Base-by-base conservation (phyloP, 148 eudicot species). In the Euryodendron excelsum region DNA sequence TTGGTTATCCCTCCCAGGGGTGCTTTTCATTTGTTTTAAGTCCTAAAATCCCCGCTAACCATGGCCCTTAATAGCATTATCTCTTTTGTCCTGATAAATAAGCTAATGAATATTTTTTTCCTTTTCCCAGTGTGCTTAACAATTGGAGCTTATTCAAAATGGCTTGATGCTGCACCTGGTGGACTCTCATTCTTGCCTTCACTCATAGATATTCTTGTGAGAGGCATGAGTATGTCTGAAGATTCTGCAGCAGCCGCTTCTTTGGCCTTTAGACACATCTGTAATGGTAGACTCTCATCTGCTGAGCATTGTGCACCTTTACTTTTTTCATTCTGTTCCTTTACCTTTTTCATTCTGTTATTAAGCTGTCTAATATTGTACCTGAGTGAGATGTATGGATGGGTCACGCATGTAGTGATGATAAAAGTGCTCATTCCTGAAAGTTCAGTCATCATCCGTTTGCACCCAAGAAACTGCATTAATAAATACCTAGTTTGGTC, bases 241-340 rank as follows among this genome's bases (percentile, higher is more conserved):
- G 99, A 96, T 77, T 80, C 97, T 82, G 99, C 98, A 70, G 95
- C 99, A 41, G 97, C 97, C 60, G 99, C 99, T 79, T 88, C 99
- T 66, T 76, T 90, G 88, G 97, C 99, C 72, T 91, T 96, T 78
- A 90, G 97, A 82, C 94, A 92, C 80, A 92, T 96, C 60, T 96
- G 99, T 85, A 87, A 87, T 77, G 98, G 99, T 94, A 63, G 31
- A 79, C 69, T 73, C 21, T 65, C 7, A 50, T 27, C 72, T 69
- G 60, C 62, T 50, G 0, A 59, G 37, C 61, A 64, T 5, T 33
- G 64, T 31, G 11, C 55, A 17, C 27, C 18, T 61, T 31, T 36
- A 4, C n/a, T 48, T 18, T 52, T 25, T 10, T n/a, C n/a, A n/a
- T n/a, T n/a, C n/a, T n/a, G n/a, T n/a, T n/a, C n/a, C n/a, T n/a